Percentiles rank a stretch among this genome's conserved stretches.
phyloP scores from a whole-genome alignment of 352 stramenopile genomes.

The Phytophthora lateralis region DNA sequence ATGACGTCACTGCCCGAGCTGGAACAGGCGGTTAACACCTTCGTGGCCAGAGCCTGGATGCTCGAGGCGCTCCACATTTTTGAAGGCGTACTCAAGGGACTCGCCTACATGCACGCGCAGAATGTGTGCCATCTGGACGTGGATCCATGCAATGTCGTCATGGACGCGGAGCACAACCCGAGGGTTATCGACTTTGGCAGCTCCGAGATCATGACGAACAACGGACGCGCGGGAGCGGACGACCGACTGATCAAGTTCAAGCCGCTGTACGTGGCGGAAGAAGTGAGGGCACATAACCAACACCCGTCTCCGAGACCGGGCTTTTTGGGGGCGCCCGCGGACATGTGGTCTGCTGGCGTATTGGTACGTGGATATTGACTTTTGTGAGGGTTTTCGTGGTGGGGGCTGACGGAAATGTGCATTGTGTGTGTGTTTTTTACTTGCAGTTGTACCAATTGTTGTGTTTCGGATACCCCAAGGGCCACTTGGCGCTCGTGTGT shows the following conservation, averaged over 20 bases:
- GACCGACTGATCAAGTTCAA: conserved; percentile 82
- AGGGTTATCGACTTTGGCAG: conserved; percentile 85
- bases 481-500: conserved; percentile 72
- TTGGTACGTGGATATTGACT: conserved; percentile 50
- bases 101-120: conserved; percentile 82
- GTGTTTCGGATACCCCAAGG: conserved; percentile 83
- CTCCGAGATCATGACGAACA: conserved; percentile 76
- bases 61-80: conserved; percentile 72
- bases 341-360: conserved; percentile 82
- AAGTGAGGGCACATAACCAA: conserved; percentile 72
- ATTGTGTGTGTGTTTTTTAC: conserved; percentile 14
- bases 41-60: conserved; percentile 74
- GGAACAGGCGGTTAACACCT: conserved; percentile 61
- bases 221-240: conserved; percentile 54
- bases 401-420: conserved; percentile 4
- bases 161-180: conserved; percentile 55
- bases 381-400: not conserved
- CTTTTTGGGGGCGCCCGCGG: conserved; percentile 70
- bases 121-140: conserved; percentile 84
- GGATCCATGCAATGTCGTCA: conserved; percentile 81
- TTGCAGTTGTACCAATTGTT: conserved; percentile 79
- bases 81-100: conserved; percentile 61
- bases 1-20: conserved; percentile 53
- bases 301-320: conserved; percentile 56
- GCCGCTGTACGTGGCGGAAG: conserved; percentile 70